phyloP scores from a whole-genome alignment of 805 yeast species.

The Nakazawaea pomicola region DNA sequence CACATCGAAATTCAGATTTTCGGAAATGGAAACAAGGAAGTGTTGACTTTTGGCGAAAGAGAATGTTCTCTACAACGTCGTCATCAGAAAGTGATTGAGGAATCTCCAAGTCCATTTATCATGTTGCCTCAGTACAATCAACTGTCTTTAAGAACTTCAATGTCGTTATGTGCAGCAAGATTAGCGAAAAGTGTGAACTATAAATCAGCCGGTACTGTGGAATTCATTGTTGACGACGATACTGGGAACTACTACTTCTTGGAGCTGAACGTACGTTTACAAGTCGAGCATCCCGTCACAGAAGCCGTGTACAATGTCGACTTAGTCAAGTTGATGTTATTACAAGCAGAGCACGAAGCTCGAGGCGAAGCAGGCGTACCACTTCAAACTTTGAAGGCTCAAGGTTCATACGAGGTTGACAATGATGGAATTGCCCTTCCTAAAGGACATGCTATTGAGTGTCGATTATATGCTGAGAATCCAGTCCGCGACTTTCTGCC shows the following conservation, averaged over 20 bases:
- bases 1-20: constrained; percentile 26
- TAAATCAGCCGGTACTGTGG: constrained; percentile 27
- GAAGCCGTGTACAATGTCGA: constrained; percentile 22
- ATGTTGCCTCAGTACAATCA: constrained; percentile 9
- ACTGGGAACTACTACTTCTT: constrained; percentile 21
- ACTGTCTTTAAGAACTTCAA: constrained; percentile 15
- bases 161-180: constrained; percentile 17
- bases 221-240: constrained; percentile 24
- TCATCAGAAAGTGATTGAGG: constrained; percentile 27
- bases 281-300: constrained; percentile 27
- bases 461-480: constrained; percentile 24
- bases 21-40: constrained; percentile 24
- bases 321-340: constrained; percentile 21
- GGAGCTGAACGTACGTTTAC: constrained; percentile 26
- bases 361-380: constrained; percentile 18
- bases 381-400: constrained; percentile 10
- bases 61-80: constrained; percentile 28
- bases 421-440: constrained; percentile 18
- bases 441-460: constrained; percentile 25
- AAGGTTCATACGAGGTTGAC: constrained; percentile 10
- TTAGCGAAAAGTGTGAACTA: constrained; percentile 21
- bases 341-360: constrained; percentile 23
- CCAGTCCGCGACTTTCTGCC: constrained; percentile 24
- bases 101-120: constrained; percentile 24
- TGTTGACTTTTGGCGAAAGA: constrained; percentile 23